Percentiles rank a stretch among this genome's conserved stretches.
Evolutionary conservation across 495 filamentous ascomycete genomes (phyloP).

Genomic region (Schizothecium vesticola): DNA sequence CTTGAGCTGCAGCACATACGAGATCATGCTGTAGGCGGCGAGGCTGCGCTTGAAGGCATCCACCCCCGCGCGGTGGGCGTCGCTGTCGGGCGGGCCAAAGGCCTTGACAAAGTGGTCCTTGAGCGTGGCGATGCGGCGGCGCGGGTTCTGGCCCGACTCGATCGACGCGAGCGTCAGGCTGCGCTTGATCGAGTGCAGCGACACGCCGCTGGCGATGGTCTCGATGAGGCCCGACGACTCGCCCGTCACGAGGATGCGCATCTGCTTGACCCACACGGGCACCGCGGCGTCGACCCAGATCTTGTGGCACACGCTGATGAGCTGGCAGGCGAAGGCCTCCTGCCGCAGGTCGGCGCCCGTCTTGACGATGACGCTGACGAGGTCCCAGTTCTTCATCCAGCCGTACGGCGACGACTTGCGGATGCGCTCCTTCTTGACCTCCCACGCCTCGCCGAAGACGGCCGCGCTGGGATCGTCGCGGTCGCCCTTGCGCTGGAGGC

Average conservation of each 20-base stretch:
- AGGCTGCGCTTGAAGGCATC: slow-evolving; percentile 66
- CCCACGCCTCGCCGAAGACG: slow-evolving; percentile 74
- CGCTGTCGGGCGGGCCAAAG: slow-evolving; percentile 58
- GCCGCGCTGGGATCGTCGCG: slow-evolving; percentile 75
- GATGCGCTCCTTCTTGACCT: slow-evolving; percentile 69
- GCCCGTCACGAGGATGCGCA: slow-evolving; percentile 74
- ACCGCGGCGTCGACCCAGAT: slow-evolving; percentile 67
- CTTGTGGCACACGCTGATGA: slow-evolving; percentile 67
- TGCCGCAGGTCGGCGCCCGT: slow-evolving; percentile 71
- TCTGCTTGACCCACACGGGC: slow-evolving; percentile 73
- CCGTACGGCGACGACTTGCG: slow-evolving; percentile 69
- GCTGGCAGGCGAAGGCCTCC: slow-evolving; percentile 73
- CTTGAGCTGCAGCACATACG: slow-evolving; percentile 70
- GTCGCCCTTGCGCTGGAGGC: slow-evolving; percentile 67
- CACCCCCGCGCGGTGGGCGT: slow-evolving; percentile 56
- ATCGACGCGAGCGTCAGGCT: slow-evolving; percentile 64
- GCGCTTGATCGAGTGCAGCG: slow-evolving; percentile 68
- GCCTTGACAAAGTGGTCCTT: slow-evolving; percentile 72
- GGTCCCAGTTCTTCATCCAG: slow-evolving; percentile 75
- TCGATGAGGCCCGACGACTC: slow-evolving; percentile 74
- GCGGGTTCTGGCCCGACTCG: slow-evolving; percentile 59
- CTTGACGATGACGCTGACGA: slow-evolving; percentile 74
- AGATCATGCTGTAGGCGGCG: slow-evolving; percentile 71
- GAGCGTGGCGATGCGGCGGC: slow-evolving; percentile 62
- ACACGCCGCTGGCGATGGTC: slow-evolving; percentile 75